phyloP scores from a whole-genome alignment of 176 grass and related monocot genomes.

The Pharus latifolius region DNA sequence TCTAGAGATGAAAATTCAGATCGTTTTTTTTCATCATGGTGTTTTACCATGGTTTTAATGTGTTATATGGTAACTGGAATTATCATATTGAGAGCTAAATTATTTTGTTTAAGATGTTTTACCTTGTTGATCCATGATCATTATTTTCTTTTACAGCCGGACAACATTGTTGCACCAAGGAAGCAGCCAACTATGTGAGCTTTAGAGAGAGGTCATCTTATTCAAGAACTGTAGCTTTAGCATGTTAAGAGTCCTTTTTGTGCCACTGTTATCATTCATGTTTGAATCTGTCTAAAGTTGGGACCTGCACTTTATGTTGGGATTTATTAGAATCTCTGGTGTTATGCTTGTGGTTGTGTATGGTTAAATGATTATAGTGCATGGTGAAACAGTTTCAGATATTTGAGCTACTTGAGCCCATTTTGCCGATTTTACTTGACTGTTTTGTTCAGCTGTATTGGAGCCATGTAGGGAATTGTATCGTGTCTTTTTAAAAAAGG shows the following conservation, averaged over 20 bases:
- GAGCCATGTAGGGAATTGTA: too few species aligned
- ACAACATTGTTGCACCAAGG: conserved; percentile 39
- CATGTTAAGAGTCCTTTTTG: not conserved
- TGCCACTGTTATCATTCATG: not conserved
- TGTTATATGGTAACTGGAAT: too few species aligned
- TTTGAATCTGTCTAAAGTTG: too few species aligned
- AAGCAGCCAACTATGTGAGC: conserved; percentile 21
- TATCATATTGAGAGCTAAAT: too few species aligned
- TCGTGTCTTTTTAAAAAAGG: too few species aligned
- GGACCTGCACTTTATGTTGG: not conserved
- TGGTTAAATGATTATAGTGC: not conserved
- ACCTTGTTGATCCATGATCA: not conserved
- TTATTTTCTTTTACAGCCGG: conserved; percentile 36
- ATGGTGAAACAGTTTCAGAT: not conserved
- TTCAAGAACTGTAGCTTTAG: not conserved
- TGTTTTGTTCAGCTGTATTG: not conserved
- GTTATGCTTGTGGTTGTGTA: not conserved
- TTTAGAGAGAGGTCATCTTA: not conserved
- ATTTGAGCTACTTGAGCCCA: not conserved
- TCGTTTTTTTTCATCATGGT: too few species aligned
- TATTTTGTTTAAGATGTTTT: not conserved
- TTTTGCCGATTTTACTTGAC: too few species aligned
- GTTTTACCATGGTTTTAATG: too few species aligned
- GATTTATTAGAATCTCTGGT: not conserved
- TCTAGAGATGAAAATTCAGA: too few species aligned